Evolutionary conservation across 139 green algal species (phyloP), one percentile per base, ranked within the genome.

Genomic region (Dunaliella sp.): DNA sequence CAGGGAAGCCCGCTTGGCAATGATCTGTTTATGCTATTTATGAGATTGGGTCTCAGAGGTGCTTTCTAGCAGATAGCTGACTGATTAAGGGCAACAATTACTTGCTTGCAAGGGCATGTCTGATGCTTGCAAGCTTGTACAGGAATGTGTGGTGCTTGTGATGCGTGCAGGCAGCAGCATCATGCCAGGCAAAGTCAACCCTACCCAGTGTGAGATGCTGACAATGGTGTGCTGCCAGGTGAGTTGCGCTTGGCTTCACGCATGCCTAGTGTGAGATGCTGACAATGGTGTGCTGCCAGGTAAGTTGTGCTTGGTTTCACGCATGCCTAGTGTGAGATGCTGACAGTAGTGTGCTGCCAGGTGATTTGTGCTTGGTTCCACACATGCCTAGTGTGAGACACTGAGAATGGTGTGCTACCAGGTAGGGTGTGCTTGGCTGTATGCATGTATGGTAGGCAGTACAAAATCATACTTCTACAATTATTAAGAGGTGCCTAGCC

Each of bases 231-330:
- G 93, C 86, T 91, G 92, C 22, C 96, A 98, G 91, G 93, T 95
- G 75, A 26, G 74, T 36, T 2, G 12, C 79, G 79, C 24, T 16
- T 28, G 2, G 28, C 7, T 28, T 3, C 28, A 78, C 73, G 73
- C n/a, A n/a, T 31, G 99, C 97, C 35, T 97, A 99, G 91, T 98
- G 94, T 87, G 97, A 99, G 89, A 96, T 96, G 0, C 81, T 99
- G 78, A 98, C 95, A 34, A 98, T 99, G 96, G 96, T 98, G 38
- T 97, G 93, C 86, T 91, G 92, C 22, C 96, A 98, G 91, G 93
- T 95, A 65, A 26, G 74, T 36, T 2, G 12, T 36, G 79, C 24
- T 16, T 28, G 2, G 28, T 12, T 28, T 3, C 28, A 78, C 73
- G 73, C n/a, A n/a, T 31, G 99, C 97, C 35, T 97, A 99, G 91